A percentile compares a stretch with the other conserved stretches of the same genome.
These are phyloP conservation scores for Cardamine chenopodiifolia DNA, from an alignment of 345 rosid genomes.

Conservation along the genomic window DNA sequence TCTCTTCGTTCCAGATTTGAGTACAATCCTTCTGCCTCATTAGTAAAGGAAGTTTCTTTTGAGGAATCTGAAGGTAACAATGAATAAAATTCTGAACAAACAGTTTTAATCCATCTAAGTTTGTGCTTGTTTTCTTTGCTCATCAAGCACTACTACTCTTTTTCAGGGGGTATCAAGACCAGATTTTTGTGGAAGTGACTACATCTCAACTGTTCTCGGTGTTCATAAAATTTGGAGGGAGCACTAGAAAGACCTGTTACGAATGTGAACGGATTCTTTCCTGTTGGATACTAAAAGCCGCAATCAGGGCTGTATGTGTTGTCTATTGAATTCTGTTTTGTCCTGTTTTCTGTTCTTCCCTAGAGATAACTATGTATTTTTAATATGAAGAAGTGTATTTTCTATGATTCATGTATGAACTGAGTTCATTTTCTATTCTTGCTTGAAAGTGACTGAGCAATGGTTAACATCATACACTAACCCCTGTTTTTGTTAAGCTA, in stretches of 20 bases:
- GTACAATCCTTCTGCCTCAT: constrained; percentile 74
- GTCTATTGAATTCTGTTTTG: constrained; percentile 18
- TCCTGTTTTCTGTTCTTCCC: constrained; percentile 13
- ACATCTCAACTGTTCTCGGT: constrained; percentile 20
- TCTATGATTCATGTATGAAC: constrained; percentile 1
- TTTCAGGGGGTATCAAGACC: constrained; percentile 80
- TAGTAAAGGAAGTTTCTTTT: constrained; percentile 78
- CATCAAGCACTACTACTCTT: constrained; percentile 17
- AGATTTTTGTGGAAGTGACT: constrained; percentile 60
- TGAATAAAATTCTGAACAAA: neutral
- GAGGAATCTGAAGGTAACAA: constrained; percentile 78
- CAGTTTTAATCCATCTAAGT: neutral
- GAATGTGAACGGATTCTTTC: constrained; percentile 40
- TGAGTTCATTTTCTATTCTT: constrained; percentile 20
- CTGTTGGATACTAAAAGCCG: constrained; percentile 23
- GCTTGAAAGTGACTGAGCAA: constrained; percentile 9
- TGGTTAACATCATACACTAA: constrained; percentile 9
- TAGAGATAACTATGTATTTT: neutral
- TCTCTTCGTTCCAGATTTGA: constrained; percentile 60
- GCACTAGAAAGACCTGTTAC: constrained; percentile 19
- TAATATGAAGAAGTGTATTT: constrained; percentile 7
- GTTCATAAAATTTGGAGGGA: constrained; percentile 31
- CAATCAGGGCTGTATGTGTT: constrained; percentile 29
- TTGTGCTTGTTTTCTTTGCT: constrained; percentile 31
- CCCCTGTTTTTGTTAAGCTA: neutral